A percentile compares a stretch with the other conserved stretches of the same genome.
phyloP scores from a whole-genome alignment of 768 basidiomycete species.

The Candolleomyces eurysporus region DNA sequence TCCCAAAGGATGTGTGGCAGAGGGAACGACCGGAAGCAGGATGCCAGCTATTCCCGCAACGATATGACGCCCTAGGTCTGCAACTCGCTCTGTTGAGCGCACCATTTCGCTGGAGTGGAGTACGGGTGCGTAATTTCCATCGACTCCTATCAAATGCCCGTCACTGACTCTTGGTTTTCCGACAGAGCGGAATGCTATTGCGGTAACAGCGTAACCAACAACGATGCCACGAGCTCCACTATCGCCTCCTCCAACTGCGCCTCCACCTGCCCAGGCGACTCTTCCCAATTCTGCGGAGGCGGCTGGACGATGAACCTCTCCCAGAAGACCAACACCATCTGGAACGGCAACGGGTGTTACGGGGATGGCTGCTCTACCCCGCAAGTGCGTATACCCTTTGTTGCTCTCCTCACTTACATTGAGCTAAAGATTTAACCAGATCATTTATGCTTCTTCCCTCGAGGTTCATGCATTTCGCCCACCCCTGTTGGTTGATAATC shows the following conservation, averaged over 20 bases:
- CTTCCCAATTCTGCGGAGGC: slow-evolving; percentile 19
- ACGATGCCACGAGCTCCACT: slow-evolving; percentile 21
- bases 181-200: slow-evolving; percentile 19
- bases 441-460: no score
- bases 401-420: no score
- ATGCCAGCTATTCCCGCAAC: slow-evolving; percentile 12
- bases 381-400: no score
- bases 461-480: no score
- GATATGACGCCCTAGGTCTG: slow-evolving; percentile 25
- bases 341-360: slow-evolving; percentile 33
- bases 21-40: slow-evolving; percentile 22
- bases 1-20: slow-evolving; percentile 28
- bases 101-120: slow-evolving; percentile 25
- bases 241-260: slow-evolving; percentile 16
- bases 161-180: background rate
- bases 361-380: no score
- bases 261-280: slow-evolving; percentile 17
- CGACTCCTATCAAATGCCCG: no score
- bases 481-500: no score
- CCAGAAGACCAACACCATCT: slow-evolving; percentile 12
- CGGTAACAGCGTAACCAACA: slow-evolving; percentile 21
- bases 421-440: no score
- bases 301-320: slow-evolving; percentile 12
- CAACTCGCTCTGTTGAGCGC: slow-evolving; percentile 21
- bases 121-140: slow-evolving; percentile 13